Evolutionary conservation across 371 early-diverging fungal species (phyloP).

Genomic region (Circinella minor): DNA sequence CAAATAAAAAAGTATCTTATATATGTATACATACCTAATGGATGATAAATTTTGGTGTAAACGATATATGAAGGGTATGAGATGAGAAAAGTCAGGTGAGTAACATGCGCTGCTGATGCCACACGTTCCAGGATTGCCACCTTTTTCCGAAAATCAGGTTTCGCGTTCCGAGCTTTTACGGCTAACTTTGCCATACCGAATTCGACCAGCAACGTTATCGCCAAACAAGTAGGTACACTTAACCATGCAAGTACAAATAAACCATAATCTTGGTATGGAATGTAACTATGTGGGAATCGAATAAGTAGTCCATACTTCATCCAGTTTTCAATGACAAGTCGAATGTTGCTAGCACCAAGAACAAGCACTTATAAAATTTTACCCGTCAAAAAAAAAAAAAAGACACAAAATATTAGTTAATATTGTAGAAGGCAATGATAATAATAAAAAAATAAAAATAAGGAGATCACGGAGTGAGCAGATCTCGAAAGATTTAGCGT

Average conservation of each 20-base stretch:
- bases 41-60: constrained; percentile 76
- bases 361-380: constrained; percentile 63
- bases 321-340: constrained; percentile 88
- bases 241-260: constrained; percentile 54
- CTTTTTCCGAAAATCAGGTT: constrained; percentile 40
- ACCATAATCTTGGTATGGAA: constrained; percentile 61
- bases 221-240: constrained; percentile 55
- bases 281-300: constrained; percentile 63
- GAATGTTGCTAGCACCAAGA: constrained; percentile 81
- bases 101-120: constrained; percentile 46
- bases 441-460: too few species aligned
- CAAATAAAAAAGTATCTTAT: neutral
- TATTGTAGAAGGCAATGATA: too few species aligned
- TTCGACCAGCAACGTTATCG: constrained; percentile 65
- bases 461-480: too few species aligned
- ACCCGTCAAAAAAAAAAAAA: too few species aligned
- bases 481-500: too few species aligned
- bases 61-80: constrained; percentile 69
- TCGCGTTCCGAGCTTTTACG: constrained; percentile 32
- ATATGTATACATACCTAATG: constrained; percentile 49
- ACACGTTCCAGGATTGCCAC: constrained; percentile 39
- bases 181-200: constrained; percentile 43
- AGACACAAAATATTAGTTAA: too few species aligned
- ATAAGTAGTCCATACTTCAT: constrained; percentile 87
- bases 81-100: constrained; percentile 63